phyloP scores from a whole-genome alignment of 2,329 filamentous ascomycete genomes.

The Coccinonectria pachysandricola region DNA sequence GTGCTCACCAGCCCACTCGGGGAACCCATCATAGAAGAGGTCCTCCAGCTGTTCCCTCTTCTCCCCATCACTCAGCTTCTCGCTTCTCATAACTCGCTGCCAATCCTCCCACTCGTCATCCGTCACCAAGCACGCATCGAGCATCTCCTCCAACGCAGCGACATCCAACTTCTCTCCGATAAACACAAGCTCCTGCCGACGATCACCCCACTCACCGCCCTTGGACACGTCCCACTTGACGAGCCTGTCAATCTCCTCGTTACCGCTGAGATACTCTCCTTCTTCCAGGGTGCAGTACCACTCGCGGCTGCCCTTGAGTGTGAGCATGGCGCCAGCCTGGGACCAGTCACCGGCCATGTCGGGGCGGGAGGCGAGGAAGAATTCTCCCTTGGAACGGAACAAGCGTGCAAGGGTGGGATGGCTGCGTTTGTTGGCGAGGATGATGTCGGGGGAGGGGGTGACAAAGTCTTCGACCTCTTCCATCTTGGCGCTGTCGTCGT shows the following conservation, averaged over 20 bases:
- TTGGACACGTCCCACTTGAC: constrained; percentile 39
- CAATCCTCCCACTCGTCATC: constrained; percentile 47
- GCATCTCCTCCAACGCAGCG: constrained; percentile 35
- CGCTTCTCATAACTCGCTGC: constrained; percentile 40
- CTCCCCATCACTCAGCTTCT: constrained; percentile 23
- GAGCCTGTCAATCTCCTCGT: constrained; percentile 36
- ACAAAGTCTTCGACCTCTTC: constrained; percentile 17
- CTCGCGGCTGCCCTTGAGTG: constrained; percentile 40
- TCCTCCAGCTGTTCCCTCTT: constrained; percentile 36
- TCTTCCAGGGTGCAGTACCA: constrained; percentile 52
- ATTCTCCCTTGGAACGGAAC: constrained; percentile 53
- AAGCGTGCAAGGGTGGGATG: constrained; percentile 42
- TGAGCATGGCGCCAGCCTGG: constrained; percentile 55
- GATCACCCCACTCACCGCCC: constrained; percentile 56
- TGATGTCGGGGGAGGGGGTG: constrained; percentile 29
- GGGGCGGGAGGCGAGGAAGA: constrained; percentile 49
- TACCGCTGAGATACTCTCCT: constrained; percentile 37
- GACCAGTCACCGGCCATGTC: constrained; percentile 49
- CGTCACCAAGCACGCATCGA: constrained; percentile 54
- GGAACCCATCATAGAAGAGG: constrained; percentile 49
- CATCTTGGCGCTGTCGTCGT: constrained; percentile 10
- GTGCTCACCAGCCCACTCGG: constrained; percentile 39
- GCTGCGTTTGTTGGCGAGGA: constrained; percentile 46
- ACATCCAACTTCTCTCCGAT: constrained; percentile 57
- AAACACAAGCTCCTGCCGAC: constrained; percentile 62